Percentiles rank a stretch among this genome's conserved stretches.
These are phyloP conservation scores for Aspergillus olivimuriae DNA, from an alignment of 495 filamentous ascomycete species.

Conservation along the genomic window DNA sequence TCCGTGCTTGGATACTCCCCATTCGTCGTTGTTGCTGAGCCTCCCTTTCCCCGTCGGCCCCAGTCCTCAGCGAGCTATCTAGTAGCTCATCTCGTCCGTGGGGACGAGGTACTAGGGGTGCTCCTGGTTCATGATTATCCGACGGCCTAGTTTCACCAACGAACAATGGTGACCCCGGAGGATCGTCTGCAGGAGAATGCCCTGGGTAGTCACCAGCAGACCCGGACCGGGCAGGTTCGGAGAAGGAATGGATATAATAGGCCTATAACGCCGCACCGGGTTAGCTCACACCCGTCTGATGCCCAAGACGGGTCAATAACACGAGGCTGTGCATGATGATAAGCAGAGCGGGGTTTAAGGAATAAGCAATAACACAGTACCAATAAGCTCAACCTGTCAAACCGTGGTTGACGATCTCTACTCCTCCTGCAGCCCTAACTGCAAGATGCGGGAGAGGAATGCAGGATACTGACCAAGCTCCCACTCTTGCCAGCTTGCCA, in stretches of 20 bases:
- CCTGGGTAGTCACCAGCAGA: neutral
- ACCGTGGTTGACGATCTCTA: neutral
- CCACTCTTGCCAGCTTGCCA: neutral
- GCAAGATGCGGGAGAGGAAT: neutral
- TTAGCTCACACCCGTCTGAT: neutral
- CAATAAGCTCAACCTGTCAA: neutral
- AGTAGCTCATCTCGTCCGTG: no score
- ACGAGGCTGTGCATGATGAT: neutral
- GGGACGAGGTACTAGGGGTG: neutral
- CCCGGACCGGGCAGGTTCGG: neutral
- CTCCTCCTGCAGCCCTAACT: neutral
- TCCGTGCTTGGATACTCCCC: neutral
- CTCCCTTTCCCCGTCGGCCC: neutral
- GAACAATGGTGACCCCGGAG: conserved; percentile 1
- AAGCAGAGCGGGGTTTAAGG: neutral
- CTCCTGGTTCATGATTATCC: neutral
- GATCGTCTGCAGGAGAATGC: neutral
- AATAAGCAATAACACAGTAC: neutral
- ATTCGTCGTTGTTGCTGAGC: neutral
- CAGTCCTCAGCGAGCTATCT: no score
- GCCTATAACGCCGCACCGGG: neutral
- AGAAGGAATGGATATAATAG: neutral
- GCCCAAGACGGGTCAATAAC: neutral
- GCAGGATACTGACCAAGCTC: neutral
- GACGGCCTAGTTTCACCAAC: neutral